Evolutionary conservation across 2,329 filamentous ascomycete species (phyloP).

Genomic region (Metarhizium sp.): DNA sequence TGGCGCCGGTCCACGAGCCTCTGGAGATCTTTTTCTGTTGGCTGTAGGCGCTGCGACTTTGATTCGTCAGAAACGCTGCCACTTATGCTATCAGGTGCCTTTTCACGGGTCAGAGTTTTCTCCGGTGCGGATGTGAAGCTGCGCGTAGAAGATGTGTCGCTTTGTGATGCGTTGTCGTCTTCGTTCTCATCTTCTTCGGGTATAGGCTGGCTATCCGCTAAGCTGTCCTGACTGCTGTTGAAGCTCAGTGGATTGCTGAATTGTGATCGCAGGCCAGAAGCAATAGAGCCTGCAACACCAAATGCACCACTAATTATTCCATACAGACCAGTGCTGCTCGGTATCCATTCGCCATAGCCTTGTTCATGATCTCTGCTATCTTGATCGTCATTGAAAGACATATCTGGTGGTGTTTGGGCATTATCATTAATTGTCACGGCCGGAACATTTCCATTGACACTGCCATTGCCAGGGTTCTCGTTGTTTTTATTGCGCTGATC

Average conservation of each 20-base stretch:
- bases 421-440: neutral
- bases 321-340: constrained; percentile 40
- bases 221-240: constrained; percentile 16
- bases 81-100: constrained; percentile 13
- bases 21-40: constrained; percentile 51
- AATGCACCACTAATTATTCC: constrained; percentile 46
- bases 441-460: neutral
- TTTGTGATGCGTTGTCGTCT: constrained; percentile 20
- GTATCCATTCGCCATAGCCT: constrained; percentile 21
- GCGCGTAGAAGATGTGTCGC: constrained; percentile 35
- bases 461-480: neutral
- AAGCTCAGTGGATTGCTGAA: constrained; percentile 18
- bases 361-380: constrained; percentile 6
- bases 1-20: constrained; percentile 52
- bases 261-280: constrained; percentile 23
- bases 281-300: constrained; percentile 37
- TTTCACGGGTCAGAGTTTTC: constrained; percentile 19
- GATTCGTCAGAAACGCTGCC: constrained; percentile 31
- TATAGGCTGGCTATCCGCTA: constrained; percentile 13
- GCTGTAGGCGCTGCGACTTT: constrained; percentile 15
- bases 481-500: neutral
- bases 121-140: constrained; percentile 42
- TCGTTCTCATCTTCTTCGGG: constrained; percentile 17
- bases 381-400: neutral
- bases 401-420: neutral